Conservation (phyloP, 2,329 filamentous ascomycete species). For the Hypoxylon sp. region DNA sequence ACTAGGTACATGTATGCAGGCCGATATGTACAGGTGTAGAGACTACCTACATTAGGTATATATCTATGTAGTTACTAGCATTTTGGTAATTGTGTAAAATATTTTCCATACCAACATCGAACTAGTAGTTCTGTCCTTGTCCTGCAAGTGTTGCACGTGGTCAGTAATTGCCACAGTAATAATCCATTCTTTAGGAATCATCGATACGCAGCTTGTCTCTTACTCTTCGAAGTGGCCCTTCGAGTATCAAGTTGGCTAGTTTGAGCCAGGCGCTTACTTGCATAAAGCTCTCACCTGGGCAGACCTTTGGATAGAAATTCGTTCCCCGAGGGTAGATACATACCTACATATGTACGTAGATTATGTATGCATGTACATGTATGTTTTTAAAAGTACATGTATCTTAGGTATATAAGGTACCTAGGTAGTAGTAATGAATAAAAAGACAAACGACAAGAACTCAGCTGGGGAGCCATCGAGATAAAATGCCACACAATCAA, state of each 20-base stretch:
- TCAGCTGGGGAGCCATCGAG: constrained; percentile 11
- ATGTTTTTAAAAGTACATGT: too few species aligned
- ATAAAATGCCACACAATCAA: constrained; percentile 30
- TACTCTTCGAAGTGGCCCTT: constrained; percentile 8
- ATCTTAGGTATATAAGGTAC: too few species aligned
- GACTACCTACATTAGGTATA: not conserved
- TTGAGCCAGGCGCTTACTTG: constrained; percentile 34
- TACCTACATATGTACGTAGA: constrained; percentile 6
- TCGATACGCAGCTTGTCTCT: constrained; percentile 24
- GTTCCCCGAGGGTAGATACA: too few species aligned
- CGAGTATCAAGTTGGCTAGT: constrained; percentile 15
- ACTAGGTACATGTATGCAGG: not conserved
- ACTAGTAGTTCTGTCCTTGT: constrained; percentile 5
- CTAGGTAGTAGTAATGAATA: too few species aligned
- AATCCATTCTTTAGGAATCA: constrained; percentile 13
- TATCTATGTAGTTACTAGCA: too few species aligned
- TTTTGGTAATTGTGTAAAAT: constrained; percentile 25
- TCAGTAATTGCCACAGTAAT: constrained; percentile 16
- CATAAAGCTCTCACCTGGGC: constrained; percentile 25
- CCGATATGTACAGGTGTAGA: too few species aligned
- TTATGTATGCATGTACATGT: not conserved
- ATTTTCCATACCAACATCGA: constrained; percentile 17
- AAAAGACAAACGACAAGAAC: constrained; percentile 1
- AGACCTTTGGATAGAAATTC: constrained; percentile 16
- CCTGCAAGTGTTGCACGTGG: constrained; percentile 25